Evolutionary conservation across 1,284 basidiomycete genomes (phyloP).

Genomic region (Sanguinoderma infundibulare): DNA sequence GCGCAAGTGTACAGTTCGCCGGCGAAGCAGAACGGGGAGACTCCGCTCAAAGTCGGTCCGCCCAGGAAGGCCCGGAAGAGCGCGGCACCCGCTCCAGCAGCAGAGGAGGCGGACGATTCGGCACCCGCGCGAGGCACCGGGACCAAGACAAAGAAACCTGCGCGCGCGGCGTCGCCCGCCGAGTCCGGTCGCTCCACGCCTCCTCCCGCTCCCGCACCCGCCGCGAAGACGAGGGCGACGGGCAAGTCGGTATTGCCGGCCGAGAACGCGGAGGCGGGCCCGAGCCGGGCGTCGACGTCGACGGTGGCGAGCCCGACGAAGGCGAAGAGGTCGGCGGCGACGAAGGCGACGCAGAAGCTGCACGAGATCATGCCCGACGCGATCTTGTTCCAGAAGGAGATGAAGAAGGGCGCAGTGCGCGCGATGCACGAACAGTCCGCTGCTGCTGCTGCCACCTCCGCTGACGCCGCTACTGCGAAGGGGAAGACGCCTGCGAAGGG

Average conservation of each 20-base stretch:
- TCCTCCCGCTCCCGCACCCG: slow-evolving; percentile 6
- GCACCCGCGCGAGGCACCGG: neutral
- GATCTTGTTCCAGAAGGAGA: slow-evolving; percentile 67
- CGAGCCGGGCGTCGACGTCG: slow-evolving; percentile 18
- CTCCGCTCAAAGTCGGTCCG: slow-evolving; percentile 6
- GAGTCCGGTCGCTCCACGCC: slow-evolving; percentile 3
- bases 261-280: slow-evolving; percentile 19
- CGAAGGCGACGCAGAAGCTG: slow-evolving; percentile 63
- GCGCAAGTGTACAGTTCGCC: slow-evolving; percentile 22
- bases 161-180: slow-evolving; percentile 8
- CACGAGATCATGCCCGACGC: slow-evolving; percentile 81
- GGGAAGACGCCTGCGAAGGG: slow-evolving; percentile 29
- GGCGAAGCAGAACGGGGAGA: slow-evolving; percentile 14
- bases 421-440: slow-evolving; percentile 29
- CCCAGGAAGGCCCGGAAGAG: slow-evolving; percentile 10
- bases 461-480: slow-evolving; percentile 22
- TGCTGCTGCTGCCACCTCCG: neutral
- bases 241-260: slow-evolving; percentile 1
- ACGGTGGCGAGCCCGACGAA: slow-evolving; percentile 17
- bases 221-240: neutral
- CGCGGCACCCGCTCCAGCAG: neutral
- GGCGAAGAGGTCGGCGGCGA: slow-evolving; percentile 64
- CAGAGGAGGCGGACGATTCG: neutral
- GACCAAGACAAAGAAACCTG: slow-evolving; percentile 8
- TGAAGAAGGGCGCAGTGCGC: slow-evolving; percentile 46